Conservation (phyloP, 345 rosid genomes). For the Eucalyptus cloeziana region DNA sequence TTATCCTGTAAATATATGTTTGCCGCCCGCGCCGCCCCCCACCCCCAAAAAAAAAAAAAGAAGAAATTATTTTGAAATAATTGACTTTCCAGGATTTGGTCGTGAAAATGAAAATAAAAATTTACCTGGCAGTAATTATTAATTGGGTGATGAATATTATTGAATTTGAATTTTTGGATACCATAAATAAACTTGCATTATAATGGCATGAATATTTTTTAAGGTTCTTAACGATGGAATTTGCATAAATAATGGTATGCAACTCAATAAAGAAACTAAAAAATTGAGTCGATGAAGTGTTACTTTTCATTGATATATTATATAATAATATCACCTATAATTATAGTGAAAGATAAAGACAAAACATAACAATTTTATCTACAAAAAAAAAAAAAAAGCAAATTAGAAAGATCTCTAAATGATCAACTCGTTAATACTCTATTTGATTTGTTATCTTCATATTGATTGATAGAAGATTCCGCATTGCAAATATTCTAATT, state of each 20-base stretch:
- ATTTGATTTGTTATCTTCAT: too few relatives aligned
- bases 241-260: fast-evolving
- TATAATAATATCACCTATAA: neutral
- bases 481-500: fast-evolving
- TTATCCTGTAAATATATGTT: too few relatives aligned
- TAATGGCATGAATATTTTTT: neutral
- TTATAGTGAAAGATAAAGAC: too few relatives aligned
- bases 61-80: neutral
- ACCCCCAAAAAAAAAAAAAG: fast-evolving
- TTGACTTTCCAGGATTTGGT: neutral
- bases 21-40: too few relatives aligned
- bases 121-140: neutral
- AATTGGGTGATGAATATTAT: neutral
- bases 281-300: fast-evolving
- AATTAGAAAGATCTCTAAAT: too few relatives aligned
- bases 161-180: neutral
- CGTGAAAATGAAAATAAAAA: neutral
- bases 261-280: too few relatives aligned
- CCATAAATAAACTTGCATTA: neutral
- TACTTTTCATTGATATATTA: fast-evolving
- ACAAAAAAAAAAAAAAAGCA: fast-evolving
- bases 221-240: neutral
- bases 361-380: too few relatives aligned
- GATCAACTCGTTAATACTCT: too few relatives aligned
- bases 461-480: fast-evolving